Base-by-base conservation (phyloP, 768 basidiomycete species). In the Boletus sp. region DNA sequence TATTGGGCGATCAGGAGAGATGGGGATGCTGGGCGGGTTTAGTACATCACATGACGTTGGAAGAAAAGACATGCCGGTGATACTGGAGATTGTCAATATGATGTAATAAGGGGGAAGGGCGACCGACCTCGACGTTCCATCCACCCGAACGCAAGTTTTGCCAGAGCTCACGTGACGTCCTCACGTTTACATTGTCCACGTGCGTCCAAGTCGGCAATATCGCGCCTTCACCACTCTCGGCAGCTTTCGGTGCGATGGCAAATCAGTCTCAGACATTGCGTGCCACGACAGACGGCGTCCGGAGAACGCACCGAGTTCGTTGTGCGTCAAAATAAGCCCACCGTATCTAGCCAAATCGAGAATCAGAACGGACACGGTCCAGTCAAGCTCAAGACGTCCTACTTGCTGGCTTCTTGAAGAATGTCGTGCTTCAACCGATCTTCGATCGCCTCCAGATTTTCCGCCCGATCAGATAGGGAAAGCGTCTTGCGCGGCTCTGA, bases 371-470 rank as follows among this genome's bases (percentile, higher is more conserved):
- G 41, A 45, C 23, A 21, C 9, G 11, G 11, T 8, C 32, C 32
- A 30, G 27, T 29, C 10, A 13, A 29, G 3, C 47, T 45, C 8
- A 42, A 51, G 14, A 37, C 11, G 11, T 23, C 58, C 53, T 60
- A 89, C 88, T 84, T 83, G 48, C 75, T 70, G 9, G 90, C 84
- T 74, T 99, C 96, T 54, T 84, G 82, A 23, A 98, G 73, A 46
- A 99, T 95, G 63, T 99, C 97, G 46, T 84, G 80, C 75, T 93
- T 97, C 59, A 98, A 72, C 46, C 96, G 82, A 44, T 77, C 75
- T 71, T 95, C 97, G 53, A 98, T 96, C 0, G 85, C 93, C 67
- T 98, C 97, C 10, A 98, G 77, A 65, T 95, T 97, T 71, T 93
- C 89, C 2, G 93, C 90, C n/a, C 97, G 81, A 72, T 96, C 92